phyloP scores from a whole-genome alignment of 148 eudicot genomes.

The Pharnaceum exiguum region DNA sequence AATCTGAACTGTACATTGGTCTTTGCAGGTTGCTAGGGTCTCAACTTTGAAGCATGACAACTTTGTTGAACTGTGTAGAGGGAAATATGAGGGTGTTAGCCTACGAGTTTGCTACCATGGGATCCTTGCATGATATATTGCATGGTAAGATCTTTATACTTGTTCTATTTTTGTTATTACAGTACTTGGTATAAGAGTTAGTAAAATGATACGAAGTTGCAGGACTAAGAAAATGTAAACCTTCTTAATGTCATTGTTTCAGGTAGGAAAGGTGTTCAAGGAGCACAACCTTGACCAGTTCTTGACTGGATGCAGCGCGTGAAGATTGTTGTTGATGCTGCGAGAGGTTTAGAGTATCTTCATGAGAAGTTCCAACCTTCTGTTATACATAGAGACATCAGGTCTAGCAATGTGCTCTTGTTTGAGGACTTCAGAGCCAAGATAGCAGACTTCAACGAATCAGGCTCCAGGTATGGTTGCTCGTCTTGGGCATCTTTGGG shows the following conservation, averaged over 20 bases:
- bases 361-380: conserved; percentile 78
- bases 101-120: conserved; percentile 85
- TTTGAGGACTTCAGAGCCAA: conserved; percentile 75
- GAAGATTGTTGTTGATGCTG: conserved; percentile 78
- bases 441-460: conserved; percentile 85
- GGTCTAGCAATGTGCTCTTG: conserved; percentile 86
- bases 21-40: conserved; percentile 66
- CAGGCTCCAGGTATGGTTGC: conserved; percentile 96
- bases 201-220: background rate
- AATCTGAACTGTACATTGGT: conserved; percentile 2
- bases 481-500: conserved; percentile 86
- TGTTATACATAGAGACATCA: conserved; percentile 67
- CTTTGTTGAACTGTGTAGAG: conserved; percentile 73
- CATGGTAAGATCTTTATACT: conserved; percentile 43
- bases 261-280: conserved; percentile 90
- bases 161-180: background rate
- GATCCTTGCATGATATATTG: conserved; percentile 76
- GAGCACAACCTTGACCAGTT: conserved; percentile 90
- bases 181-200: background rate
- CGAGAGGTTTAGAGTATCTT: conserved; percentile 82
- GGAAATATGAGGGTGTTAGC: conserved; percentile 62
- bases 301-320: conserved; percentile 80
- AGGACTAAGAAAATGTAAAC: background rate
- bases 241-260: background rate
- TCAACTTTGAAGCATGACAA: conserved; percentile 80